Conservation (phyloP, 148 eudicot species). For the Silene latifolia region DNA sequence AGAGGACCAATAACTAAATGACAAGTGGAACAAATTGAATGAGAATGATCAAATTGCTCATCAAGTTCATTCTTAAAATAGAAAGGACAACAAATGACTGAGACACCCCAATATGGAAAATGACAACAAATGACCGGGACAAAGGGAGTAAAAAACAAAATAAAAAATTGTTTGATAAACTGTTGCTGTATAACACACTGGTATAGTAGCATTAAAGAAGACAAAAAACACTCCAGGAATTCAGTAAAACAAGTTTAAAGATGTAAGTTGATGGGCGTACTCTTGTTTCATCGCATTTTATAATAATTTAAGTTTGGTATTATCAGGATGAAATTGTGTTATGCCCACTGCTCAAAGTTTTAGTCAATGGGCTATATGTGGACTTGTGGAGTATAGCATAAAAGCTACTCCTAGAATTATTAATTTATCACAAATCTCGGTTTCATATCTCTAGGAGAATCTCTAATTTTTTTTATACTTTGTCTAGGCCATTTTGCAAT, state of each 20-base stretch:
- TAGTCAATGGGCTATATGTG: conserved; percentile 15
- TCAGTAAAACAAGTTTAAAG: conserved; percentile 26
- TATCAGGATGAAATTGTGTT: conserved; percentile 7
- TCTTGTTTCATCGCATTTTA: conserved; percentile 5
- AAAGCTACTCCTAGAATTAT: not conserved
- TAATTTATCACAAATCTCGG: not conserved
- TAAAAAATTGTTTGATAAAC: not conserved
- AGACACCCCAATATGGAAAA: no score
- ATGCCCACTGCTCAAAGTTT: conserved; percentile 13
- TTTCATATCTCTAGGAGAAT: conserved; percentile 16
- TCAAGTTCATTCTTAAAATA: no score
- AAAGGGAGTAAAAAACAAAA: no score
- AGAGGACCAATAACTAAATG: no score
- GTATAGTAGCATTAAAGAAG: conserved; percentile 11
- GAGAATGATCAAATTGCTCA: no score
- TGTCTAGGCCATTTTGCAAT: not conserved
- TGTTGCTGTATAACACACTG: not conserved
- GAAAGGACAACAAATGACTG: no score
- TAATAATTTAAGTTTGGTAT: conserved; percentile 20
- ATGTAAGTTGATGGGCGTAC: not conserved
- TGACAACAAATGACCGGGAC: no score
- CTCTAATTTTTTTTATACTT: not conserved
- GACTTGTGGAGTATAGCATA: conserved; percentile 16
- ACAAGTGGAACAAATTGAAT: no score
- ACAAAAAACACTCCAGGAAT: conserved; percentile 31